Base-by-base conservation (phyloP, 2,329 filamentous ascomycete genomes). In the Fusarium succisae region DNA sequence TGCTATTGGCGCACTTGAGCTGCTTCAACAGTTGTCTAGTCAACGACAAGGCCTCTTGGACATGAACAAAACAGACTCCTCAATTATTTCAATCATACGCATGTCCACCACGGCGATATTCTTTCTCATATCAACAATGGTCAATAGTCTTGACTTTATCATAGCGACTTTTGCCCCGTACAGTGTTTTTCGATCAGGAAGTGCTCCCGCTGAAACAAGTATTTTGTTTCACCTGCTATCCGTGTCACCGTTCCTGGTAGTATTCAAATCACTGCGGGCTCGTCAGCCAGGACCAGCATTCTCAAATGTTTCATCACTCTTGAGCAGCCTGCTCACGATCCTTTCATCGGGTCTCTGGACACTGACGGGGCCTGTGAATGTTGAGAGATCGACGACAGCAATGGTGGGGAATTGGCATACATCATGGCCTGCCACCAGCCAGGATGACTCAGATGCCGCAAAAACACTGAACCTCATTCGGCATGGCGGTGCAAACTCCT, bases 11-110 rank as follows among this genome's bases (percentile, higher is more conserved):
- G 12, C 24, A 10, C 44, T 47, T 22, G 44, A 47, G 24, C 44
- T 47, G 0, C 24, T 28, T 1, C 44, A 47, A 0, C 24, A 28
- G 0, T 0, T 47, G 0, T 47, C 44, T 22, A 47, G 0, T 5
- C 44, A 47, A 28, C 11, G 24, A 22, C 24, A 47, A 28, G 44
- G 44, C 18, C 12, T 47, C 8, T 47, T 47, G 5, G 44, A 47
- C 44, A 7, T 47, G 2, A 8, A 47, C 44, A 47, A 2, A 11
- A 47, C 24, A 28, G 44, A 47, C 44, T 28, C 44, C 12, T 15
- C 44, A 3, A 8, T 8, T 24, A 28, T 28, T 22, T 47, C 24
- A 47, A 47, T 47, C 0, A 47, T 0, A 22, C 44, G 44, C 0
- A 47, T 47, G 18, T 3, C 44, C 18, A 3, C 44, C 8, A 47